phyloP scores from a whole-genome alignment of 140 eudicot genomes.

The Oenanthe javanica region DNA sequence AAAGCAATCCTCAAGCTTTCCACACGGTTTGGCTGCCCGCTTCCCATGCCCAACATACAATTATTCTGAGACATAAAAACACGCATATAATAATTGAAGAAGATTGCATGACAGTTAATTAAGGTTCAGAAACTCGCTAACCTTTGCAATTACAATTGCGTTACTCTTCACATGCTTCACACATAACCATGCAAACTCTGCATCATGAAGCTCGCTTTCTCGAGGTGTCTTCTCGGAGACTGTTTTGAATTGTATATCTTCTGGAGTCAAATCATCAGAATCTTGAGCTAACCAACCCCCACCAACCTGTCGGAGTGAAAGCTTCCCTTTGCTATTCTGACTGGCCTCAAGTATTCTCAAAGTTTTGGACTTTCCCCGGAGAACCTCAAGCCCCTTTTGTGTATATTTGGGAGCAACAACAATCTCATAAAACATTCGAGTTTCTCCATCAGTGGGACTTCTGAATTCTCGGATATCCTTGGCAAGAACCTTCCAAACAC shows the following conservation, averaged over 20 bases:
- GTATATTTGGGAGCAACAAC: conserved; percentile 89
- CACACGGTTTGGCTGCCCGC: conserved; percentile 93
- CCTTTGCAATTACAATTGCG: conserved; percentile 93
- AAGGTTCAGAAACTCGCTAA: conserved; percentile 12
- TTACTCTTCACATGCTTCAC: conserved; percentile 97
- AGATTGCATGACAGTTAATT: too few species aligned
- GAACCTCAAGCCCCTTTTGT: conserved; percentile 83
- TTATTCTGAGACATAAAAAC: conserved; percentile 47
- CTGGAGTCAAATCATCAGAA: conserved; percentile 85
- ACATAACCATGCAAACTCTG: conserved; percentile 91
- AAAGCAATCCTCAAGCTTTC: conserved; percentile 93
- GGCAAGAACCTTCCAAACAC: conserved; percentile 61
- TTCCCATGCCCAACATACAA: conserved; percentile 97
- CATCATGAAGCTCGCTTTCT: conserved; percentile 65
- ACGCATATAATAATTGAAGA: not conserved
- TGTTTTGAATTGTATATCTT: conserved; percentile 60
- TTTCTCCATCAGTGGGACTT: conserved; percentile 94
- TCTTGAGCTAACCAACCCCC: conserved; percentile 99
- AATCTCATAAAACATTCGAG: conserved; percentile 95
- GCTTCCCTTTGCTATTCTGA: conserved; percentile 70
- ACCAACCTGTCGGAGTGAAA: conserved; percentile 94
- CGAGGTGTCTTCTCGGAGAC: conserved; percentile 63
- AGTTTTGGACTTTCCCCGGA: conserved; percentile 89
- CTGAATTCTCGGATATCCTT: conserved; percentile 89
- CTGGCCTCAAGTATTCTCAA: conserved; percentile 91